Conservation (phyloP, 169 alveolate genomes). For the Eimeria maxima region DNA sequence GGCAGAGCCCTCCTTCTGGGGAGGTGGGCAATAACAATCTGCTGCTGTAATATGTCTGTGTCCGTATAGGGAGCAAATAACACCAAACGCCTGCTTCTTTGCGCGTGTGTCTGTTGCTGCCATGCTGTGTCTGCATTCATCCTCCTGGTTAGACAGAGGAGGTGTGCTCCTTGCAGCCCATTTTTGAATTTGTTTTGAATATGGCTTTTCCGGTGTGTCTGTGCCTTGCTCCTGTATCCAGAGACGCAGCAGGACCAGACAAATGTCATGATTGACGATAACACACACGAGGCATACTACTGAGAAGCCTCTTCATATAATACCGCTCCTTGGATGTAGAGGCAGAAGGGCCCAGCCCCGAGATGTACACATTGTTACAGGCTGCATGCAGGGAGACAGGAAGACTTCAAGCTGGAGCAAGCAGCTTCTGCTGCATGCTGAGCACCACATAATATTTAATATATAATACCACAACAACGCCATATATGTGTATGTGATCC, state of each 20-base stretch:
- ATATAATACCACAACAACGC: too few relatives aligned
- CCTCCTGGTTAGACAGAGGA: too few relatives aligned
- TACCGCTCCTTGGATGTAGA: not conserved
- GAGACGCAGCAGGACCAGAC: constrained; percentile 46
- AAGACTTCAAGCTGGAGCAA: not conserved
- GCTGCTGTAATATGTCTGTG: not conserved
- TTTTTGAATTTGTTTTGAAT: too few relatives aligned
- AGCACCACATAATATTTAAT: too few relatives aligned
- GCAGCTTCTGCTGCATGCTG: not conserved
- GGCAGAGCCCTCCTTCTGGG: constrained; percentile 82
- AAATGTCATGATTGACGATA: constrained; percentile 15
- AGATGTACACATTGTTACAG: too few relatives aligned
- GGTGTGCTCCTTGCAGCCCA: too few relatives aligned
- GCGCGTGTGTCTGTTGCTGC: not conserved
- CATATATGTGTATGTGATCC: not conserved
- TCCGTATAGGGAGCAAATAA: too few relatives aligned
- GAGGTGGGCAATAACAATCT: constrained; percentile 55
- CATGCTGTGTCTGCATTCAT: too few relatives aligned
- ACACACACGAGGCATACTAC: constrained; percentile 51
- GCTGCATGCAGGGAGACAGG: not conserved
- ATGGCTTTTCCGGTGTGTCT: not conserved
- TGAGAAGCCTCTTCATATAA: not conserved
- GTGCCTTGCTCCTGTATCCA: not conserved
- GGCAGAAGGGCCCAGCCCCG: constrained; percentile 6
- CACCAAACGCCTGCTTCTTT: too few relatives aligned